Evolutionary conservation across 306 rosid species (phyloP).

Genomic region (Lagenaria siceraria): DNA sequence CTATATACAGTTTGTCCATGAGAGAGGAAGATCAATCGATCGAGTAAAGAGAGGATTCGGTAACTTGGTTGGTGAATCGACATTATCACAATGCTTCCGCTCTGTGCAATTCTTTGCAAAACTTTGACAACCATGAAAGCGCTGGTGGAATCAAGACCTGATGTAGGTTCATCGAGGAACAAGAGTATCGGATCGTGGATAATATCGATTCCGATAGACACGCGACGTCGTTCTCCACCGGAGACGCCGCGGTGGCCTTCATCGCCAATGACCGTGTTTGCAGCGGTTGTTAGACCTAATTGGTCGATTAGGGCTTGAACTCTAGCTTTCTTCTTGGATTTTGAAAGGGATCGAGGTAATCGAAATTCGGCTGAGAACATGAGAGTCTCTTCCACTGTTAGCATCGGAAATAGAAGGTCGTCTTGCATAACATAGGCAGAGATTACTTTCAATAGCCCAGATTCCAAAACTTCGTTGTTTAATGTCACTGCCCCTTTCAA

Average conservation of each 20-base stretch:
- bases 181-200: constrained; percentile 76
- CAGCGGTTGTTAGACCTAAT: constrained; percentile 56
- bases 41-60: constrained; percentile 58
- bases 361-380: constrained; percentile 83
- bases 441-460: constrained; percentile 49
- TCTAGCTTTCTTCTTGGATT: constrained; percentile 56
- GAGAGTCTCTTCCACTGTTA: constrained; percentile 86
- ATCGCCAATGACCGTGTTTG: constrained; percentile 65
- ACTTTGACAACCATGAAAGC: constrained; percentile 95
- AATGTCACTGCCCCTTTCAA: constrained; percentile 31
- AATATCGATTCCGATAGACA: constrained; percentile 77
- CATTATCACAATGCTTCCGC: constrained; percentile 76
- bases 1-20: constrained; percentile 69
- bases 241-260: constrained; percentile 89
- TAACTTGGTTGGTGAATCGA: constrained; percentile 88
- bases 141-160: constrained; percentile 81
- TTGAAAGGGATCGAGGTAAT: constrained; percentile 72
- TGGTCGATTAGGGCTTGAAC: constrained; percentile 78
- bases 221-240: constrained; percentile 85
- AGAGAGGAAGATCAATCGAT: constrained; percentile 67
- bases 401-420: constrained; percentile 89
- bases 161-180: constrained; percentile 89
- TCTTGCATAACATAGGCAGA: constrained; percentile 98
- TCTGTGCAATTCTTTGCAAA: constrained; percentile 62
- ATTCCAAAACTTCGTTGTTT: constrained; percentile 49